A percentile compares a stretch with the other conserved stretches of the same genome.
Conservation (phyloP, 139 green algal species). For the Closterium sp. region DNA sequence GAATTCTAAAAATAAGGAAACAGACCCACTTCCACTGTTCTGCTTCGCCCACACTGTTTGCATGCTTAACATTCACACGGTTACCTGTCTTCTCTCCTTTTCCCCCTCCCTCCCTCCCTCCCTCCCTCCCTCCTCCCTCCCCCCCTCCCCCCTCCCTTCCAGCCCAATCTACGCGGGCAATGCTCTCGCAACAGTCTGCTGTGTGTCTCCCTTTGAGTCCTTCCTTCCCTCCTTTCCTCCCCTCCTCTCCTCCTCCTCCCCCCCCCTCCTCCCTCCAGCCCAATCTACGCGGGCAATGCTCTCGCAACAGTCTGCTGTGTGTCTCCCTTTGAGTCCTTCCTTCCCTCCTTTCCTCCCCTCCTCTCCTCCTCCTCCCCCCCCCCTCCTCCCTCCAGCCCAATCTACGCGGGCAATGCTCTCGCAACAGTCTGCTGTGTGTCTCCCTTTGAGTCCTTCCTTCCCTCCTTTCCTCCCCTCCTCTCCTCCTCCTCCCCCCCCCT, state of each 20-base stretch:
- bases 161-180: constrained; percentile 84
- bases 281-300: constrained; percentile 88
- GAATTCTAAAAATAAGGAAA: too few relatives aligned
- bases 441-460: too few relatives aligned
- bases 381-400: constrained; percentile 22
- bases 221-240: constrained; percentile 48
- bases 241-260: constrained; percentile 67
- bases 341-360: constrained; percentile 41
- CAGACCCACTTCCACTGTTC: too few relatives aligned
- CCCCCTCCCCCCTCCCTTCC: not conserved
- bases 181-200: constrained; percentile 73
- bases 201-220: too few relatives aligned
- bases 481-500: too few relatives aligned
- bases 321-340: constrained; percentile 47
- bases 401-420: constrained; percentile 90
- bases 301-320: constrained; percentile 69
- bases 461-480: too few relatives aligned
- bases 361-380: not conserved
- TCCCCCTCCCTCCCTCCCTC: constrained; percentile 47
- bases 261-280: constrained; percentile 19
- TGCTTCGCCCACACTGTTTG: not conserved
- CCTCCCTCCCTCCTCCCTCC: not conserved
- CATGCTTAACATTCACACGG: constrained; percentile 75
- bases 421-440: too few relatives aligned
- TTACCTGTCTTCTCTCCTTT: constrained; percentile 61